Conservation (phyloP, 139 green algal species). For the Microglena sp. region DNA sequence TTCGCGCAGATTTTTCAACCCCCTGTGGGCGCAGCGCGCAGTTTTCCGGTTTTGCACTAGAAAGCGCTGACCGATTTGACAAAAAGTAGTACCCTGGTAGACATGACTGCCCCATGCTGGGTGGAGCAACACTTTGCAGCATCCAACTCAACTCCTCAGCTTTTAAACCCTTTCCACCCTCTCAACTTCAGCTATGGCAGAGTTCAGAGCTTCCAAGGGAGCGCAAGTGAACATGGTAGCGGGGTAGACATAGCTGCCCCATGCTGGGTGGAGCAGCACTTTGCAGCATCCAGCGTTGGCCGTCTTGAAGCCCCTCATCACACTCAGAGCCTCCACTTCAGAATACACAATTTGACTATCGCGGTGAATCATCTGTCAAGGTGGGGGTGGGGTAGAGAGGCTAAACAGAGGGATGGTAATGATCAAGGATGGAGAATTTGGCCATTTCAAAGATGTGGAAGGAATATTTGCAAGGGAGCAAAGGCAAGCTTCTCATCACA, state of each 20-base stretch:
- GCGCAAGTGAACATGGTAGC: neutral
- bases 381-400: constrained; percentile 1
- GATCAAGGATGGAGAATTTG: neutral
- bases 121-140: constrained; percentile 82
- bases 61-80: no score
- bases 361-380: constrained; percentile 77
- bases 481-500: no score
- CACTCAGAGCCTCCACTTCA: constrained; percentile 67
- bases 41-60: no score
- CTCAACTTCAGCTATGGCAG: constrained; percentile 26
- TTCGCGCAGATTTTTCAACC: no score
- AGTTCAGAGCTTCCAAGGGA: neutral
- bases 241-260: neutral
- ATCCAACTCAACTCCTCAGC: no score
- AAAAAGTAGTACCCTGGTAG: no score
- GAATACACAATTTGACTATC: constrained; percentile 59
- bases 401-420: neutral
- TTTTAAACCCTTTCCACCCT: no score
- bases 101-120: constrained; percentile 80
- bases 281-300: constrained; percentile 56
- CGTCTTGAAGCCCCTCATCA: constrained; percentile 41
- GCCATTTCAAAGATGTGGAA: no score
- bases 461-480: no score
- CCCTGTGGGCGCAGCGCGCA: no score
- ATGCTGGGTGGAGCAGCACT: constrained; percentile 15